Conservation (phyloP, 1,139 yeast genomes). For the Trichomonascaceae sp. region DNA sequence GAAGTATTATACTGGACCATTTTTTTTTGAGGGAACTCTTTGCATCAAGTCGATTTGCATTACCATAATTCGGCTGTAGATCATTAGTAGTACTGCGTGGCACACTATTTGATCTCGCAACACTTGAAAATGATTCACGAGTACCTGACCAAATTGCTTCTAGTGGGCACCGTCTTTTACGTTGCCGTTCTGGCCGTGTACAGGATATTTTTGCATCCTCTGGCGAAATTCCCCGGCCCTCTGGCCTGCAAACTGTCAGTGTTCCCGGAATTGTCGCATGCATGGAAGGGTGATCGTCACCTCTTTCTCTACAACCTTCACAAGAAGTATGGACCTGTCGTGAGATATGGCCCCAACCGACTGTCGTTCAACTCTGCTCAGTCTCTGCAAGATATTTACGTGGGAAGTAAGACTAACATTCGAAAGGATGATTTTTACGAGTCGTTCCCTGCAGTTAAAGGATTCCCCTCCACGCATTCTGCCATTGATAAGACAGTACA, state of each 20-base stretch:
- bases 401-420: constrained; percentile 10
- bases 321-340: constrained; percentile 10
- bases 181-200: no score
- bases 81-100: no score
- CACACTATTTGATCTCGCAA: no score
- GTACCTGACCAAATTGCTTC: not conserved
- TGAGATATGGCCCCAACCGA: constrained; percentile 8
- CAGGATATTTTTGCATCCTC: constrained; percentile 8
- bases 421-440: constrained; percentile 10
- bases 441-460: constrained; percentile 12
- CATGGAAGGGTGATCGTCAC: constrained; percentile 12
- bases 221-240: constrained; percentile 10
- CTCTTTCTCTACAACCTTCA: constrained; percentile 7
- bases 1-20: no score
- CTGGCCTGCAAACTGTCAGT: constrained; percentile 8
- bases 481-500: constrained; percentile 11
- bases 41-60: no score
- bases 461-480: constrained; percentile 11
- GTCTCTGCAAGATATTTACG: constrained; percentile 10
- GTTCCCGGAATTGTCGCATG: constrained; percentile 9
- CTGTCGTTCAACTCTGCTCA: constrained; percentile 9
- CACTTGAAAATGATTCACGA: not conserved
- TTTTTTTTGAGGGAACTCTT: no score
- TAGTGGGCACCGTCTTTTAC: not conserved
- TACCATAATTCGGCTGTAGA: no score